Evolutionary conservation across 352 stramenopile genomes (phyloP).

Genomic region (Peronospora belbahrii): DNA sequence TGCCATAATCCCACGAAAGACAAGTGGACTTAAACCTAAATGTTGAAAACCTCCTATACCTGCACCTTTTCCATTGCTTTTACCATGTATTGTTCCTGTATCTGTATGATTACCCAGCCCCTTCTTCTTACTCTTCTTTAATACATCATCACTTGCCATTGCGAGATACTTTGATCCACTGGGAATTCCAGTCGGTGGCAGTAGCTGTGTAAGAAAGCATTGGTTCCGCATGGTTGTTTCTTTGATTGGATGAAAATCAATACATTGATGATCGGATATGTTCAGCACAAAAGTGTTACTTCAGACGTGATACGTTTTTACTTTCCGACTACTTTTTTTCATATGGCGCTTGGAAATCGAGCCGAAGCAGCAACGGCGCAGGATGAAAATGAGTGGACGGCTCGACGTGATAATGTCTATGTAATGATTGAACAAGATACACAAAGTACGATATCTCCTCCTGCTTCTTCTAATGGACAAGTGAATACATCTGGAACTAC

Average conservation of each 20-base stretch:
- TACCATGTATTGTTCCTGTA: constrained; percentile 49
- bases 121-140: constrained; percentile 51
- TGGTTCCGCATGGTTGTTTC: constrained; percentile 4
- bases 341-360: constrained; percentile 38
- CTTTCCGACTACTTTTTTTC: not conserved
- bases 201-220: constrained; percentile 15
- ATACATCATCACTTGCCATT: constrained; percentile 65
- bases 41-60: constrained; percentile 79
- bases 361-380: constrained; percentile 18
- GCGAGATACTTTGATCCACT: no score
- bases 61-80: constrained; percentile 73
- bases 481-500: constrained; percentile 4
- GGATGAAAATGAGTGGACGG: constrained; percentile 47
- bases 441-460: constrained; percentile 11
- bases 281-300: no score
- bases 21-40: constrained; percentile 62
- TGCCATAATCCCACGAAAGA: constrained; percentile 85
- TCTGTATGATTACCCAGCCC: constrained; percentile 7
- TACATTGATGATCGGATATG: constrained; percentile 1
- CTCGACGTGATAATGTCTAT: constrained; percentile 16
- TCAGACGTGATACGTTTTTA: no score
- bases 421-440: constrained; percentile 13
- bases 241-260: constrained; percentile 36
- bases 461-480: constrained; percentile 24
- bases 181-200: no score